Evolutionary conservation across 257 asterid genomes (phyloP).

Genomic region (Nicotiana sylvestris): DNA sequence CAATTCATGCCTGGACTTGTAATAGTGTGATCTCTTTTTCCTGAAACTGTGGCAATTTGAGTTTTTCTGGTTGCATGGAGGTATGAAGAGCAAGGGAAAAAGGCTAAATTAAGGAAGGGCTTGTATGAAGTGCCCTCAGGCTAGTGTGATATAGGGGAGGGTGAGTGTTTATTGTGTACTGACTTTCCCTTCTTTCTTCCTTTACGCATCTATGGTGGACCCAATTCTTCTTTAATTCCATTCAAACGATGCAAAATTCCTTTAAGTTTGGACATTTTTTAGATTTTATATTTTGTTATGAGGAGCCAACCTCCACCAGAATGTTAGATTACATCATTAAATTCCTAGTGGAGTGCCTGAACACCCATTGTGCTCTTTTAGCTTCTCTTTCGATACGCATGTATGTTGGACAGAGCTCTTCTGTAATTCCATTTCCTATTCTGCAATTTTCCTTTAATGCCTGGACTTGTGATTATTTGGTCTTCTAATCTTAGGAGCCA

Average conservation of each 20-base stretch:
- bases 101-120: background rate
- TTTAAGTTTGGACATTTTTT: background rate
- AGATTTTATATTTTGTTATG: background rate
- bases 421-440: background rate
- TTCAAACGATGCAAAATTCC: background rate
- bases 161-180: background rate
- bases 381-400: background rate
- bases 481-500: background rate
- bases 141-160: background rate
- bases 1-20: background rate
- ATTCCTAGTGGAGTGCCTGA: background rate
- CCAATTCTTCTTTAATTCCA: background rate
- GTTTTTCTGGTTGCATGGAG: background rate
- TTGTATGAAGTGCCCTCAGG: background rate
- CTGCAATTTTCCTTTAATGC: background rate
- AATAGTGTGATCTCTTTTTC: no score
- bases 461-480: background rate
- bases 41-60: background rate
- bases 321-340: no score
- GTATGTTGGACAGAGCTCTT: background rate
- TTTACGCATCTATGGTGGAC: background rate
- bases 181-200: background rate
- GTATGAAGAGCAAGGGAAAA: background rate
- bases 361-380: background rate
- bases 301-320: background rate